Conservation (phyloP, 441 rosid genomes). For the Cnidoscolus chayamansa region DNA sequence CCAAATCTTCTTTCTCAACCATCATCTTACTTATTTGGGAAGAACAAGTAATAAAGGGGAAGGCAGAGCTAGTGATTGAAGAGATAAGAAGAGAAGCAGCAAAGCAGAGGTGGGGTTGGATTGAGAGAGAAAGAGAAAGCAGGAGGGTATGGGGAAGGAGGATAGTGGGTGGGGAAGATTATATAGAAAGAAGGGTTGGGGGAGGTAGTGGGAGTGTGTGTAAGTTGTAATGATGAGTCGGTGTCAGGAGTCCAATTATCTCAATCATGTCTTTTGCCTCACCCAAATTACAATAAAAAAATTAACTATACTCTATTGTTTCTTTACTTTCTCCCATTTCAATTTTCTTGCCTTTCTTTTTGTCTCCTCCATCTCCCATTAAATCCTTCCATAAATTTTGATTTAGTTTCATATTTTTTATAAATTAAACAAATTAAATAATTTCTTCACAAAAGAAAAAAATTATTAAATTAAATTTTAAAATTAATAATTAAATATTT, state of each 20-base stretch:
- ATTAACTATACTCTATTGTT: slow-evolving; percentile 13
- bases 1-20: slow-evolving; percentile 71
- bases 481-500: too few species aligned
- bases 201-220: slow-evolving; percentile 25
- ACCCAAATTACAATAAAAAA: slow-evolving; percentile 22
- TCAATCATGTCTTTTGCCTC: slow-evolving; percentile 47
- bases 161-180: slow-evolving; percentile 25
- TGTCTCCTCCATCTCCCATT: too few species aligned
- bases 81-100: too few species aligned
- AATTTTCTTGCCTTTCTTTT: too few species aligned
- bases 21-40: slow-evolving; percentile 27
- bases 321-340: background rate
- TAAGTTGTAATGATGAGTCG: slow-evolving; percentile 43
- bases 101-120: background rate
- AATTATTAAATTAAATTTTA: too few species aligned
- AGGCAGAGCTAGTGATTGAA: too few species aligned
- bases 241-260: slow-evolving; percentile 53
- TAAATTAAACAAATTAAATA: too few species aligned
- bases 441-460: too few species aligned
- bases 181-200: slow-evolving; percentile 41
- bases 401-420: too few species aligned
- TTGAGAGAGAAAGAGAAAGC: background rate
- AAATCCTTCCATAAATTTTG: too few species aligned
- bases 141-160: slow-evolving; percentile 4
- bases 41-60: background rate